Conservation (phyloP, 2,329 filamentous ascomycete genomes). For the Xylaria sp. region DNA sequence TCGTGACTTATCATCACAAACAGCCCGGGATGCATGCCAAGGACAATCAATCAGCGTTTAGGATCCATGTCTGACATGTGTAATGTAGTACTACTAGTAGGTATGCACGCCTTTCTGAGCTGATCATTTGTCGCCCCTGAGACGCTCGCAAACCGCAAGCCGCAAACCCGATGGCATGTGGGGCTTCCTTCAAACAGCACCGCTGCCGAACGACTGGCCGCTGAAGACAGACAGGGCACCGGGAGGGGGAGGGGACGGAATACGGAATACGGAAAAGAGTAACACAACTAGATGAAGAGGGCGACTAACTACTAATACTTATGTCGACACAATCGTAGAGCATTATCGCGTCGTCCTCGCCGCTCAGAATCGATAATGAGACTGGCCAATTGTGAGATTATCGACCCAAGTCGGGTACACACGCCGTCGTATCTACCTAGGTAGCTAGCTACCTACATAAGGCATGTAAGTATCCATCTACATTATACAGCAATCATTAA, state of each 20-base stretch:
- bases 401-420: slow-evolving; percentile 26
- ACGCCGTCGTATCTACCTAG: slow-evolving; percentile 2
- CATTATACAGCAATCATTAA: background rate
- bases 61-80: slow-evolving; percentile 35
- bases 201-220: slow-evolving; percentile 19
- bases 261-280: background rate
- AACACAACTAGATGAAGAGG: background rate
- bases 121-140: slow-evolving; percentile 29
- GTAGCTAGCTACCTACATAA: too few species aligned
- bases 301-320: background rate
- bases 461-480: background rate
- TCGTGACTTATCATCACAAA: slow-evolving; percentile 38
- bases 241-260: background rate
- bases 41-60: slow-evolving; percentile 32
- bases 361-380: slow-evolving; percentile 4
- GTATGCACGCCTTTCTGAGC: slow-evolving; percentile 25
- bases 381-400: slow-evolving; percentile 18
- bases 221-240: background rate
- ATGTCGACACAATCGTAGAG: slow-evolving; percentile 13
- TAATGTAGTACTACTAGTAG: slow-evolving; percentile 15
- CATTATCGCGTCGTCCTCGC: slow-evolving; percentile 6
- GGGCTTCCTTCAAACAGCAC: slow-evolving; percentile 32
- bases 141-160: slow-evolving; percentile 25
- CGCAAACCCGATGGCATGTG: slow-evolving; percentile 31
- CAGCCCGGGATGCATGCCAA: slow-evolving; percentile 29